Percentiles rank a stretch among this genome's conserved stretches.
These are phyloP conservation scores for Gryganskiella cystojenkinii DNA, from an alignment of 192 early-diverging fungal genomes.

Conservation along the genomic window DNA sequence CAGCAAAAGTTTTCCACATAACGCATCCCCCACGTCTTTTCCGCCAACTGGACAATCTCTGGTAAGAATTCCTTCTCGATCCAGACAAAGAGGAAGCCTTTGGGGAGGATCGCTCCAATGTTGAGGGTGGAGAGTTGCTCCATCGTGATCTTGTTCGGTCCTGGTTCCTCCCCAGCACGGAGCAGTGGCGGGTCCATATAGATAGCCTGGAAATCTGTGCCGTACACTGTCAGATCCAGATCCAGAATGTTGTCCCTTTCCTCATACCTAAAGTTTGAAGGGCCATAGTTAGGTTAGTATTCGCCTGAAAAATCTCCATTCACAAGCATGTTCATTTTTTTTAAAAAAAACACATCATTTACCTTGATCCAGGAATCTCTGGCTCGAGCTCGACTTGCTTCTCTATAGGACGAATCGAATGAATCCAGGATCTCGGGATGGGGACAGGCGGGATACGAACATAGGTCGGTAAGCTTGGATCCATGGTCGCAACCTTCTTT, in stretches of 20 bases:
- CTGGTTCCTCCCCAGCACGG: conserved; percentile 67
- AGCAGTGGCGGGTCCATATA: conserved; percentile 93
- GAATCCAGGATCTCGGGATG: conserved; percentile 89
- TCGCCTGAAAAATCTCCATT: neutral
- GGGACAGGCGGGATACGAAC: conserved; percentile 87
- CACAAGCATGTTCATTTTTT: neutral
- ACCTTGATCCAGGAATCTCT: conserved; percentile 50
- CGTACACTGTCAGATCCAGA: conserved; percentile 64
- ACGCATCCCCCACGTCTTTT: conserved; percentile 82
- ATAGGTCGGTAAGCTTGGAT: conserved; percentile 89
- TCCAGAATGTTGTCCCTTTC: conserved; percentile 57
- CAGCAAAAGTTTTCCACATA: conserved; percentile 98
- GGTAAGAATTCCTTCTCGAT: conserved; percentile 93
- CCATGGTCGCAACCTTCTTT: conserved; percentile 82
- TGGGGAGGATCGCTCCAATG: conserved; percentile 71
- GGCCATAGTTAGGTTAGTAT: neutral
- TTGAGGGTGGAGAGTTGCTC: conserved; percentile 67
- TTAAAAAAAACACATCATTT: neutral
- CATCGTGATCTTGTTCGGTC: conserved; percentile 71
- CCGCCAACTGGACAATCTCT: conserved; percentile 76
- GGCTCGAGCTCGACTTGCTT: conserved; percentile 20
- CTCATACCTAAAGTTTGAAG: conserved; percentile 54
- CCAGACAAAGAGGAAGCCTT: conserved; percentile 95
- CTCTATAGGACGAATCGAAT: conserved; percentile 70
- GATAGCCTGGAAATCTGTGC: conserved; percentile 82